Percentiles rank a stretch among this genome's conserved stretches.
Evolutionary conservation across 2,329 filamentous ascomycete species (phyloP).

Genomic region (Chaetomium sp.): DNA sequence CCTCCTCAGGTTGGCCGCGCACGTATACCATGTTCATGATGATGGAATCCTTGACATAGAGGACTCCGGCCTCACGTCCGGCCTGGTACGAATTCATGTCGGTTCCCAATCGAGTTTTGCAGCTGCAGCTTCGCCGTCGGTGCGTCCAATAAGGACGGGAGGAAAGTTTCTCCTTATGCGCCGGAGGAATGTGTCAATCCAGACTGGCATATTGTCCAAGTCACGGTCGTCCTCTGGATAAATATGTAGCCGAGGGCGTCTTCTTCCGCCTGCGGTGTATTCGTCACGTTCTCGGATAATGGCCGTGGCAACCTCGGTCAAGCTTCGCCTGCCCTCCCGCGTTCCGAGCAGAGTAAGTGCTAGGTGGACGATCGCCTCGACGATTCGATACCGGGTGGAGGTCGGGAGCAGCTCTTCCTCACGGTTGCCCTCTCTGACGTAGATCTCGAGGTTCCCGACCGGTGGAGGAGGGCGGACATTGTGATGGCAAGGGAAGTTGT

Average conservation of each 20-base stretch:
- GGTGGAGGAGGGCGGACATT: neutral
- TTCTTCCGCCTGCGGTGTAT: neutral
- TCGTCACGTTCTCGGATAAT: neutral
- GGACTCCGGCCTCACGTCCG: neutral
- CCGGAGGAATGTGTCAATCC: constrained; percentile 2
- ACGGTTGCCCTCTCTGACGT: neutral
- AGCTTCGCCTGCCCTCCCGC: neutral
- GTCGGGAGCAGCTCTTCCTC: neutral
- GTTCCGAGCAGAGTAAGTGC: neutral
- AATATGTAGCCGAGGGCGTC: neutral
- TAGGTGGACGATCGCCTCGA: neutral
- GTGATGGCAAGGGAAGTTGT: neutral
- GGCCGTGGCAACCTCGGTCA: neutral
- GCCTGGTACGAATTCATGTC: neutral
- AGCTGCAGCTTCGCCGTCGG: too few species aligned
- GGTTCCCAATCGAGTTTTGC: neutral
- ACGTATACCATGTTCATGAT: neutral
- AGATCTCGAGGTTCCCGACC: neutral
- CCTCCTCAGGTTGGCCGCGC: neutral
- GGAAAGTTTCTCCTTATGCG: neutral
- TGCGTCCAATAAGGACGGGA: neutral
- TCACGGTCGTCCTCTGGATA: too few species aligned
- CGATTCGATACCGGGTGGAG: neutral
- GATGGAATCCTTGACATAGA: neutral
- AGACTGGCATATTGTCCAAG: neutral